Base-by-base conservation (phyloP, 768 basidiomycete species). In the Nidula microcarpa region DNA sequence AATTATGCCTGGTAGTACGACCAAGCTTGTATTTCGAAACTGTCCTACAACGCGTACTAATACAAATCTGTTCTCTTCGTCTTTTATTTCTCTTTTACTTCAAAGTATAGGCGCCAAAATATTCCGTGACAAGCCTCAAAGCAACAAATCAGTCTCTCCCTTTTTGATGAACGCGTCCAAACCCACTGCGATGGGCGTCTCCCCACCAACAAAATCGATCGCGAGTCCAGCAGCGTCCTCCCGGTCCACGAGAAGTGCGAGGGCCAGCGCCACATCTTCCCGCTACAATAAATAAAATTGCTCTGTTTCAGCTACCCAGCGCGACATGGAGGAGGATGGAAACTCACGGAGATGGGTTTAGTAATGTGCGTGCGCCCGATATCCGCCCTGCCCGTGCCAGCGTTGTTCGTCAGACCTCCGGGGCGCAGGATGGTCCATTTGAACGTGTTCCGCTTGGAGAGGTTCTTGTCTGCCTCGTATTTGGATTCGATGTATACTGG, bases 341-440 rank as follows among this genome's bases (percentile, higher is more conserved):
- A 4, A 65, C 79, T 54, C 55, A 85, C 86, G 0, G 79, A 73
- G 55, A 86, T 75, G 0, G 64, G 62, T n/a, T 59, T 62, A 0
- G 59, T 68, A n/a, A 85, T 43, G 57, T 79, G 80, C 0, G 82
- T 82, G 54, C 68, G 67, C 2, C 87, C 87, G 44, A 87, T 68
- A 34, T 68, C 60, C 0, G 75, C 80, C 34, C 69, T 79, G 1
- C 81, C 82, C 2, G 73, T 76, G 0, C 82, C 81, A 0, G 78
- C 70, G 2, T 73, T 69, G 48, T 84, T 72, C 0, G 65, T 73
- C n/a, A 89, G 58, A 6, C 68, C 68, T n/a, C 81, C 82, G n/a
- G 87, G 86, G 7, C 86, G 80, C 33, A 89, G 65, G 36, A 88
- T 84, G 2, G 81, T 82, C 81, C 80, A 88, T 50, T 81, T 75